These are phyloP conservation scores for Saccharomyces pastorianus DNA, from an alignment of 1,139 yeast genomes.

Conservation along the genomic window DNA sequence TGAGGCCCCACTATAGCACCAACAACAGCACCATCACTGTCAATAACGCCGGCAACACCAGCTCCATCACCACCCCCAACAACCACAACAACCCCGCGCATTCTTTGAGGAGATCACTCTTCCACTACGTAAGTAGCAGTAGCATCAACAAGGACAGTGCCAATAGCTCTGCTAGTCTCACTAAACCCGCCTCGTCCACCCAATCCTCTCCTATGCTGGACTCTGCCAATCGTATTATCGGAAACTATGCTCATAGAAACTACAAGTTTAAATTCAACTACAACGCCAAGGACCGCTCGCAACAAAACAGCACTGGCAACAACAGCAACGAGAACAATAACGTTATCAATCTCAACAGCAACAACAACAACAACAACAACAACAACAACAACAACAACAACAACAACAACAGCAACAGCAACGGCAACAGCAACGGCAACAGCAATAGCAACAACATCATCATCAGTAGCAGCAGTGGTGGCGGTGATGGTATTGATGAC, in stretches of 20 bases:
- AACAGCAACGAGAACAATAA: not conserved
- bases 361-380: not conserved
- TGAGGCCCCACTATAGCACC: constrained; percentile 2
- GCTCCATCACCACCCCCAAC: constrained; percentile 5
- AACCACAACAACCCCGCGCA: constrained; percentile 5
- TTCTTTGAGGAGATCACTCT: constrained; percentile 20
- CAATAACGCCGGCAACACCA: not conserved
- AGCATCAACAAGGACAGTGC: constrained; percentile 2
- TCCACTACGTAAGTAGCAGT: constrained; percentile 15
- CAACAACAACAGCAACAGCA: not conserved
- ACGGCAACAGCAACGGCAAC: not conserved
- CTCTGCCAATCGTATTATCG: constrained; percentile 17
- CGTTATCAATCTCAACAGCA: not conserved
- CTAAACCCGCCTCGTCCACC: not conserved
- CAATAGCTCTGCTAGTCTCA: not conserved
- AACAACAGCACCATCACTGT: constrained; percentile 8
- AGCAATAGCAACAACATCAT: not conserved
- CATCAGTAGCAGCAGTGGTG: too few relatives aligned
- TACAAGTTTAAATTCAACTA: constrained; percentile 31
- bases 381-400: not conserved
- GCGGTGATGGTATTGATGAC: not conserved
- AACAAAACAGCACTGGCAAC: not conserved
- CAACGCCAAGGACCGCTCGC: constrained; percentile 8
- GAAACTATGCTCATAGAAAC: constrained; percentile 23
- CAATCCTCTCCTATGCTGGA: not conserved